Base-by-base conservation (phyloP, 257 asterid species). In the Hygrophila difformis region DNA sequence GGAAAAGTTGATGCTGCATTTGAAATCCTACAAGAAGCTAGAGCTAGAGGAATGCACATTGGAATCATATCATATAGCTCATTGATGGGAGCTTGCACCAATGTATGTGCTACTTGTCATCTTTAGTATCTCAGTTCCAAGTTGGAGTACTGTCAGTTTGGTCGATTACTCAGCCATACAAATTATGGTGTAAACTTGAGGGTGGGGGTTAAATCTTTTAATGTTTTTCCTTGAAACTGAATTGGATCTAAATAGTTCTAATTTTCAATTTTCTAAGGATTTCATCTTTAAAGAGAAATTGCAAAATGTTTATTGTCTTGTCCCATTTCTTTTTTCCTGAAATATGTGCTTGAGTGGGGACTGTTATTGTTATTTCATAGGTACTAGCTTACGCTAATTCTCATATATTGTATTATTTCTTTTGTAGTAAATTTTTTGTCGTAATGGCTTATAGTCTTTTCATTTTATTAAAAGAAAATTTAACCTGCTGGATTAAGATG, bases 21-120 rank as follows among this genome's bases (percentile, higher is more conserved):
- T 74, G 94, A 79, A 68, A 77, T 85, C 55, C 67, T 77, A 36
- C 73, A 85, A 66, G 93, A 79, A 46, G 88, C 88, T 59, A 76
- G 75, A 65, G 68, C 73, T 46, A 78, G 72, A 61, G 93, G 96
- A 69, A 62, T 77, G 77, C 78, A 61, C 53, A 68, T 78, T 49
- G 98, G 98, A 57, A 68, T 70, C 47, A 68, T 89, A 68, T 73
- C 98, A 35, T 82, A 85, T 60, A 80, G 96, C 78, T 85, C 98
- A 66, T 68, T 89, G 78, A 89, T 89, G 98, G 98, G 98, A 66
- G 98, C 98, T 57, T 89, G 96, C 66, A 67, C 93, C 78, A 89
- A 85, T 63, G 98, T 89, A 77, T 45, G 80, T 41, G 39, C 39
- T 53, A 18, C 46, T 49, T 17, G 28, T 29, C 46, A 39, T 54